Evolutionary conservation across 352 stramenopile species (phyloP), one percentile per base, ranked within the genome.

Genomic region (Globisporangium orthogonon): DNA sequence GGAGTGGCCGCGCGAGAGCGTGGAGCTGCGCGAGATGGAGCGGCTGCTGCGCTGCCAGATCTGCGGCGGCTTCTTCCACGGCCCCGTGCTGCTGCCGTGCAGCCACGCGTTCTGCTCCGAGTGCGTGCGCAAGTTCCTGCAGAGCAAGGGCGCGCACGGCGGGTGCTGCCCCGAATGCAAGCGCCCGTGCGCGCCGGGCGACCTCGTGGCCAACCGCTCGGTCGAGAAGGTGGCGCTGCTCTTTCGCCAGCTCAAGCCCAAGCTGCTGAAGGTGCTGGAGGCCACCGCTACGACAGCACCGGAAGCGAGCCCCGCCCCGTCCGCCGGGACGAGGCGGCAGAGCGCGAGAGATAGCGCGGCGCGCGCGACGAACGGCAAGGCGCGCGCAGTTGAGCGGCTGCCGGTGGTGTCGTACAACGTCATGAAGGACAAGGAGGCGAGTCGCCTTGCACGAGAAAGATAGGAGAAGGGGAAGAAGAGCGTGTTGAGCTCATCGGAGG

Each of bases 101-200:
- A 86, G 78, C 28, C 84, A 94, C 60, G 82, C 76, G 41, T 94
- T 94, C 61, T 94, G 84, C 71, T 92, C 82, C 49, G 73, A 89
- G 53, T 94, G 84, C 45, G 77, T 94, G 50, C 80, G 84, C 37
- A 80, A 81, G 52, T 91, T 89, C 59, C 60, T 94, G 57, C 80
- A 92, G 64, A 75, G 67, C 40, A 77, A 79, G 53, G 80, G 76
- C 33, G 76, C 80, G 18, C 67, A 80, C n/a, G 76, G 74, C 39
- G 77, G 78, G 23, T 90, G 70, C 67, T 94, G 84, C 61, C 84
- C 84, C 13, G 74, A 89, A 46, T 94, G 84, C 54, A 94, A 94
- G 69, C 69, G 79, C 53, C 66, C 76, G 45, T 92, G 82, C 43
- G 63, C 64, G 15, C 58, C 73, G 4, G 50, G 73, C 3, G 81